A percentile compares a stretch with the other conserved stretches of the same genome.
These are phyloP conservation scores for Moesziomyces aphidis DNA, from an alignment of 1,284 basidiomycete species.

Conservation along the genomic window DNA sequence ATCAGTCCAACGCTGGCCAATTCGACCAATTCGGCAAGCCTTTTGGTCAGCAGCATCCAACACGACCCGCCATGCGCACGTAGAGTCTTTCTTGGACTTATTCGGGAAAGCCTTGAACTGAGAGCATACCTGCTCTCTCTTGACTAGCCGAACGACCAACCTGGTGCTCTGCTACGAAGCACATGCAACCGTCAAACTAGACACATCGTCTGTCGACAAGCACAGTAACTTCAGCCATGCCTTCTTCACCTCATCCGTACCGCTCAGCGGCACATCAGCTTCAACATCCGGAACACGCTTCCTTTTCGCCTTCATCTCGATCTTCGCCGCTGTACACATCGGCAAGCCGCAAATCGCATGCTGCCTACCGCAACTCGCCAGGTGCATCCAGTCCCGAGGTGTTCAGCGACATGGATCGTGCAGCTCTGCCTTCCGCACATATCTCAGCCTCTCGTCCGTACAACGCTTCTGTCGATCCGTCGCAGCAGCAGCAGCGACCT, in stretches of 20 bases:
- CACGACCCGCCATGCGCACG: too few relatives aligned
- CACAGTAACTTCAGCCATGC: slow-evolving; percentile 11
- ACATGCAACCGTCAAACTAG: neutral
- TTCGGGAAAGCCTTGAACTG: too few relatives aligned
- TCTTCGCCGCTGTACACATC: slow-evolving; percentile 33
- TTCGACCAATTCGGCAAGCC: too few relatives aligned
- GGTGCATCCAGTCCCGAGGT: slow-evolving; percentile 38
- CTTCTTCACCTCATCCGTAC: slow-evolving; percentile 42
- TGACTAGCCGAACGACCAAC: too few relatives aligned
- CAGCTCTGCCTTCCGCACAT: slow-evolving; percentile 3
- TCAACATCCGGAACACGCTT: slow-evolving; percentile 45
- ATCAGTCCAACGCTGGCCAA: too few relatives aligned
- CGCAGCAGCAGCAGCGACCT: neutral
- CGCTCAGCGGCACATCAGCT: slow-evolving; percentile 46
- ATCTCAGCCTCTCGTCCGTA: slow-evolving; percentile 9
- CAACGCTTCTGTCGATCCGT: neutral
- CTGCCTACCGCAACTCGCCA: slow-evolving; percentile 17
- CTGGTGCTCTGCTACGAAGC: neutral
- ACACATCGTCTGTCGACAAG: neutral
- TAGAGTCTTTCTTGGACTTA: too few relatives aligned
- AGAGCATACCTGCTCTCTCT: too few relatives aligned
- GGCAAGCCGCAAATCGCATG: slow-evolving; percentile 19
- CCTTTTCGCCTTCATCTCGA: slow-evolving; percentile 36
- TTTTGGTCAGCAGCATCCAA: too few relatives aligned
- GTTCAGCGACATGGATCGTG: slow-evolving; percentile 16